A percentile compares a stretch with the other conserved stretches of the same genome.
Conservation (phyloP, 2,329 filamentous ascomycete genomes). For the Helminthosporium solani region DNA sequence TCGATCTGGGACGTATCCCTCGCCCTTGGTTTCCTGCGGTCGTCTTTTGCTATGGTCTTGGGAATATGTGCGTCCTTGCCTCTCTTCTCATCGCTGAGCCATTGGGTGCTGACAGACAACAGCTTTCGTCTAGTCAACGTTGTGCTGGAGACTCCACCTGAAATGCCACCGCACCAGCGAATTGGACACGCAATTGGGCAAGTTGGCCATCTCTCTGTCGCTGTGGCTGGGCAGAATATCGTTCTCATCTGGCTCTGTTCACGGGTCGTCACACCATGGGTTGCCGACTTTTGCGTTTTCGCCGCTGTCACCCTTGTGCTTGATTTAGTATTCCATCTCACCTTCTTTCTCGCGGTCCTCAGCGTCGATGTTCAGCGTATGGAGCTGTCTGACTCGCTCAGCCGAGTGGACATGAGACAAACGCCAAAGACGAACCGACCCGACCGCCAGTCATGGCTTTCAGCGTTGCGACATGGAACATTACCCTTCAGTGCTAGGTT, state of each 20-base stretch:
- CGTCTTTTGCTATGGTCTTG: constrained; percentile 73
- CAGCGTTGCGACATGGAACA: constrained; percentile 63
- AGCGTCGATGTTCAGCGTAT: constrained; percentile 76
- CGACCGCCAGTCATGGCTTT: constrained; percentile 57
- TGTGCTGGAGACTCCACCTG: constrained; percentile 69
- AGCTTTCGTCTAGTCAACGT: constrained; percentile 73
- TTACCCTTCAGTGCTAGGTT: constrained; percentile 70
- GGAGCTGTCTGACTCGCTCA: constrained; percentile 72
- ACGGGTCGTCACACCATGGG: constrained; percentile 65
- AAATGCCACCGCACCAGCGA: constrained; percentile 66
- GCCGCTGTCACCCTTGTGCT: constrained; percentile 72
- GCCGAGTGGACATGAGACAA: constrained; percentile 39
- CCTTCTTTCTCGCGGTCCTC: constrained; percentile 76
- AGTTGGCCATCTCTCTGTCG: constrained; percentile 68
- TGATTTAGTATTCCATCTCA: constrained; percentile 76
- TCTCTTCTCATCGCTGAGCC: background rate
- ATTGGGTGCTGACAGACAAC: constrained; percentile 11
- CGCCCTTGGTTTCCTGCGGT: constrained; percentile 73
- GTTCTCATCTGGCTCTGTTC: constrained; percentile 66
- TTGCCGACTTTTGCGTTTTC: constrained; percentile 75
- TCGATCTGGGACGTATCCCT: constrained; percentile 74
- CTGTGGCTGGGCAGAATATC: constrained; percentile 68
- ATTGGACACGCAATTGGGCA: constrained; percentile 74
- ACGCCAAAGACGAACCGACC: constrained; percentile 51
- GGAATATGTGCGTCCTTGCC: constrained; percentile 59